Evolutionary conservation across 2,329 filamentous ascomycete genomes (phyloP).

Genomic region (Lecanoromycetidae sp.): DNA sequence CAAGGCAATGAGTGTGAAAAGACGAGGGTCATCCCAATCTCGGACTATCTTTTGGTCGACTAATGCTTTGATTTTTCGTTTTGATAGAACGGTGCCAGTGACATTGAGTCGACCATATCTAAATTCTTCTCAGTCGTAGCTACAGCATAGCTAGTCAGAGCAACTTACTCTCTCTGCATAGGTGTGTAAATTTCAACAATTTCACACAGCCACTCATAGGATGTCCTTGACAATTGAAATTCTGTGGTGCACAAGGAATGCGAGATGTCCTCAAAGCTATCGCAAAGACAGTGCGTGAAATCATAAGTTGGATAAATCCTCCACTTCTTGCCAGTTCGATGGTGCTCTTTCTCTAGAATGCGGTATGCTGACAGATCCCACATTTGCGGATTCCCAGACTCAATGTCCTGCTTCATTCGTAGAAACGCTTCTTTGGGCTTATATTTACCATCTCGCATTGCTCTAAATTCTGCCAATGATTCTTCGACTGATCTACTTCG

Average conservation of each 20-base stretch:
- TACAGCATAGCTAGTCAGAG: neutral
- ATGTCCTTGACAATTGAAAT: slow-evolving; percentile 71
- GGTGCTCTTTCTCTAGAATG: slow-evolving; percentile 60
- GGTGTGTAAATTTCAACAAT: slow-evolving; percentile 72
- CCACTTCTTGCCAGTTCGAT: slow-evolving; percentile 72
- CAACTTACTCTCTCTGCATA: slow-evolving; percentile 65
- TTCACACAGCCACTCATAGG: slow-evolving; percentile 85
- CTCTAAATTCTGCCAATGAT: slow-evolving; percentile 71
- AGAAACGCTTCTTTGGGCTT: slow-evolving; percentile 71
- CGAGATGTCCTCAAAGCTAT: slow-evolving; percentile 84
- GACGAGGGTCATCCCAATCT: slow-evolving; percentile 80
- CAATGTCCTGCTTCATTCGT: slow-evolving; percentile 83
- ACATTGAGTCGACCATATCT: slow-evolving; percentile 59
- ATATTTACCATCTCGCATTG: slow-evolving; percentile 87
- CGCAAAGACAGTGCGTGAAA: slow-evolving; percentile 80
- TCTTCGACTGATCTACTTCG: slow-evolving; percentile 62
- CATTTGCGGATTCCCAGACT: slow-evolving; percentile 81
- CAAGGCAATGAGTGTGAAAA: slow-evolving; percentile 78
- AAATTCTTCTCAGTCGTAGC: neutral
- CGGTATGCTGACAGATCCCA: slow-evolving; percentile 92
- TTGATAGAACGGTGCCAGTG: slow-evolving; percentile 73
- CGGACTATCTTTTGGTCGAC: slow-evolving; percentile 68
- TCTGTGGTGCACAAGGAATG: slow-evolving; percentile 91
- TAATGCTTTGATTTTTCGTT: slow-evolving; percentile 69
- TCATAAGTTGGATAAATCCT: slow-evolving; percentile 93